Evolutionary conservation across 1,139 yeast species (phyloP), one percentile per base, ranked within the genome.

Genomic region (Scheffersomyces quercinus): DNA sequence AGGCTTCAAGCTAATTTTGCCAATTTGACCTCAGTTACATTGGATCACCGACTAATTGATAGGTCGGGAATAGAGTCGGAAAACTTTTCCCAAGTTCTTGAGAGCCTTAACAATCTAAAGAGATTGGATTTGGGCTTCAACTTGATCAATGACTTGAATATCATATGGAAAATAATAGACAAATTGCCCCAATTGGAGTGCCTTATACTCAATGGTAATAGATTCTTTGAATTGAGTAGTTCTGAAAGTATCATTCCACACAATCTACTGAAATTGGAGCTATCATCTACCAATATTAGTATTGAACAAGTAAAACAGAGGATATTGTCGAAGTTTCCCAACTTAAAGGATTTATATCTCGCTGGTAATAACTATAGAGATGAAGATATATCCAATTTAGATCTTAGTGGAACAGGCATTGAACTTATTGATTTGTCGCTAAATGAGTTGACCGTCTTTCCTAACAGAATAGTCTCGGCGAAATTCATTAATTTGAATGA

Each of bases 81-180:
- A 38, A 40, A 36, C 37, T 39, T 52, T 36, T 12, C 29, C 9
- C 39, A 36, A 12, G 37, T 14, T 46, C 26, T 14, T 12, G 29
- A 15, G 14, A 15, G 24, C 15, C 54, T 76, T 38, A 45, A 52
- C 11, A 58, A 59, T 43, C 61, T 79, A 34, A 54, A 52, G 33
- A 63, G 68, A 29, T 64, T 90, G 36, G 93, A 87, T 55, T 53
- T 90, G 37, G 77, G 91, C 16, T 77, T 62, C 54, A 88, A 88
- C 55, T 64, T 88, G 39, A 59, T 88, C 14, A 59, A 59, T 7
- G 63, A 67, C 37, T 58, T 83, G 44, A 46, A 52, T 0, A 69
- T 67, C 3, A 59, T 85, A 0, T 58, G 72, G 48, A 50, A 54
- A 1, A 63, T 83, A 11, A 53, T 77, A 0, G 45, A 53, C 7